phyloP scores from a whole-genome alignment of 148 eudicot genomes.

The Selenicereus undatus region DNA sequence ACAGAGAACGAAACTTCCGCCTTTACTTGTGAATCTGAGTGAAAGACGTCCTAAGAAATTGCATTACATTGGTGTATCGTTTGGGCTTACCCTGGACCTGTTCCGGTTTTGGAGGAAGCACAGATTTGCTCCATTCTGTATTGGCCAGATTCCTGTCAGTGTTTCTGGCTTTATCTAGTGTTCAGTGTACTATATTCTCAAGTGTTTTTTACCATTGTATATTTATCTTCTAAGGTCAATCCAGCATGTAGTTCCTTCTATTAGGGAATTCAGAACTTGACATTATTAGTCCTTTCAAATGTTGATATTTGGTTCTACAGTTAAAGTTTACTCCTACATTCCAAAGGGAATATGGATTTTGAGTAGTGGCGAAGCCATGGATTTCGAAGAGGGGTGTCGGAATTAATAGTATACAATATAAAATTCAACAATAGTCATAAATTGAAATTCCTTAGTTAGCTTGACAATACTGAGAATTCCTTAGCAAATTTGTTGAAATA shows the following conservation, averaged over 20 bases:
- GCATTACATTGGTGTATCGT: conserved; percentile 92
- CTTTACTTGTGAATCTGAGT: conserved; percentile 70
- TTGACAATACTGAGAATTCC: no score
- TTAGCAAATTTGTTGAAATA: no score
- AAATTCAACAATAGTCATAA: no score
- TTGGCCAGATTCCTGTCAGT: conserved; percentile 74
- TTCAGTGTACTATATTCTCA: neutral
- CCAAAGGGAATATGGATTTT: neutral
- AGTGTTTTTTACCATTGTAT: neutral
- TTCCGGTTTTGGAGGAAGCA: conserved; percentile 91
- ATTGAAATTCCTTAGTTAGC: no score
- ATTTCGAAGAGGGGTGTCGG: no score
- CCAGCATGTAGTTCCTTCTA: neutral
- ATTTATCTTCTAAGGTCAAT: neutral
- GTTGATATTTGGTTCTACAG: neutral
- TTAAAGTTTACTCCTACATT: neutral
- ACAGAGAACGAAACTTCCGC: conserved; percentile 82
- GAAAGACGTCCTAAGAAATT: conserved; percentile 87
- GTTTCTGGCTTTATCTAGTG: conserved; percentile 18
- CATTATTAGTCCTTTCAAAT: neutral
- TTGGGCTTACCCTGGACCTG: conserved; percentile 91
- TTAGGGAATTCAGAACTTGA: neutral
- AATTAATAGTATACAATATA: no score
- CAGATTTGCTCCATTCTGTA: conserved; percentile 85
- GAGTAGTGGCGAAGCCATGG: no score